These are phyloP conservation scores for Penicillium cinerascens DNA, from an alignment of 495 filamentous ascomycete species.

Conservation along the genomic window DNA sequence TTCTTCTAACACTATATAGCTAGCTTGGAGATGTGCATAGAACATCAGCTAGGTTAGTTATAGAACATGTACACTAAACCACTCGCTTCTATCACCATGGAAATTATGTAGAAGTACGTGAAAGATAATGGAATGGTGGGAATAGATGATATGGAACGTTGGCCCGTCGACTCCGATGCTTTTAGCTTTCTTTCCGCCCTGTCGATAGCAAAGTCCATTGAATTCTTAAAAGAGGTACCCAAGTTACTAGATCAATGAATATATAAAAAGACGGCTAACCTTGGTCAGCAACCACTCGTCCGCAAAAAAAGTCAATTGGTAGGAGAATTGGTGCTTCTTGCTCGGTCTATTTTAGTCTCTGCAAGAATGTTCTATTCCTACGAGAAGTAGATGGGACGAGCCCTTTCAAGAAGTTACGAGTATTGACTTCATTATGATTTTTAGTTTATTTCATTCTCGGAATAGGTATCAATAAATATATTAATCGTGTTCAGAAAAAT, in stretches of 20 bases:
- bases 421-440: no score
- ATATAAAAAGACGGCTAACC: background rate
- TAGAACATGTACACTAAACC: conserved; percentile 15
- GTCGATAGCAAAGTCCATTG: conserved; percentile 18
- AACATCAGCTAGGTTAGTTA: background rate
- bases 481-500: no score
- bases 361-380: conserved; percentile 15
- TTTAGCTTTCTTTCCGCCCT: conserved; percentile 23
- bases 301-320: conserved; percentile 4
- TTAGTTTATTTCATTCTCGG: no score
- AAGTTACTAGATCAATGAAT: background rate
- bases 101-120: conserved; percentile 36
- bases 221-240: conserved; percentile 18
- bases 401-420: no score
- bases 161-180: conserved; percentile 25
- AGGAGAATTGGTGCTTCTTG: conserved; percentile 9
- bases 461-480: no score
- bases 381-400: background rate
- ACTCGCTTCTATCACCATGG: conserved; percentile 26
- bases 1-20: conserved; percentile 5
- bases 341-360: conserved; percentile 7
- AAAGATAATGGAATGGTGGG: conserved; percentile 34
- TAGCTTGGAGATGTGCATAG: conserved; percentile 7
- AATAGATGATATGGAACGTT: conserved; percentile 30
- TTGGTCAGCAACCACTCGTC: conserved; percentile 16